Evolutionary conservation across 2,329 filamentous ascomycete genomes (phyloP), one percentile per base, ranked within the genome.

Genomic region (Ploettnerulaceae sp.): DNA sequence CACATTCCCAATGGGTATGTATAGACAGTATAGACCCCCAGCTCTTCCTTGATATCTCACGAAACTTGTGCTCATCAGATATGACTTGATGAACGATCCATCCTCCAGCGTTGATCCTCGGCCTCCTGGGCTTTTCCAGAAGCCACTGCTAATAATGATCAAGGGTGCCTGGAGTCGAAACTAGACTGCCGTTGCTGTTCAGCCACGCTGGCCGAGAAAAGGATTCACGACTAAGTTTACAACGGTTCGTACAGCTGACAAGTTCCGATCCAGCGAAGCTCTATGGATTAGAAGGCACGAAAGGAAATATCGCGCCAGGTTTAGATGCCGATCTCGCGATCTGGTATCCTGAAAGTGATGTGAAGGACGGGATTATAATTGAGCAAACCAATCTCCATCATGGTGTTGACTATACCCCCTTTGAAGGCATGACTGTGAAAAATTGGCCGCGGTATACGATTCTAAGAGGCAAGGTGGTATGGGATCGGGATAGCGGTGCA

Each of bases 1-100:
- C 35, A 57, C 49, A 59, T 59, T 29, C 56, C 55, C 4, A 59
- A 57, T 33, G 55, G 56, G 6, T n/a, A n/a, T n/a, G n/a, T n/a
- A n/a, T n/a, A n/a, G n/a, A n/a, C n/a, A n/a, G n/a, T n/a, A n/a
- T n/a, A n/a, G n/a, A n/a, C n/a, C n/a, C n/a, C n/a, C n/a, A n/a
- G n/a, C n/a, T n/a, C n/a, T n/a, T n/a, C n/a, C n/a, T n/a, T n/a
- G n/a, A n/a, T n/a, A n/a, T n/a, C n/a, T n/a, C n/a, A n/a, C n/a
- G n/a, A n/a, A n/a, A n/a, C n/a, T n/a, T n/a, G n/a, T n/a, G n/a
- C n/a, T n/a, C n/a, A n/a, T n/a, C n/a, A n/a, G n/a, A n/a, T n/a
- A n/a, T n/a, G n/a, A n/a, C n/a, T n/a, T n/a, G n/a, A n/a, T n/a
- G n/a, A n/a, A n/a, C n/a, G n/a, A n/a, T n/a, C n/a, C n/a, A n/a